phyloP scores from a whole-genome alignment of 2,329 filamentous ascomycete genomes.

The Cladophialophora exuberans region DNA sequence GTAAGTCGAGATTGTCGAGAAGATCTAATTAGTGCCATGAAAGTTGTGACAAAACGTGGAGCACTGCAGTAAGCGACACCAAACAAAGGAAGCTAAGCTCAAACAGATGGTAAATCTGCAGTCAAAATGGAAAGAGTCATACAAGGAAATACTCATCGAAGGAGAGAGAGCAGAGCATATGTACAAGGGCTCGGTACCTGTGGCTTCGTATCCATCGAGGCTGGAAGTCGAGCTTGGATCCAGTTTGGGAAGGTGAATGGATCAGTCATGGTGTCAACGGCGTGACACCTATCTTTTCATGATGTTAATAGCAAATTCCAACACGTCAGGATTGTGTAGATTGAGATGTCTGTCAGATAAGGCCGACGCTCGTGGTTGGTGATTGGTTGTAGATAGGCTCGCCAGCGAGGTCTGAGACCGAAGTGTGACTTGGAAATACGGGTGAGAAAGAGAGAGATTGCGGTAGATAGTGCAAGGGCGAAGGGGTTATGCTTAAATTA shows the following conservation, averaged over 20 bases:
- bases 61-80: background rate
- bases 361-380: background rate
- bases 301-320: slow-evolving; percentile 7
- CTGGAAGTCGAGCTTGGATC: background rate
- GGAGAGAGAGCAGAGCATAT: background rate
- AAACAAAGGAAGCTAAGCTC: background rate
- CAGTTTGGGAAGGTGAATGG: background rate
- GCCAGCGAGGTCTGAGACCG: background rate
- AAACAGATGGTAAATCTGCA: background rate
- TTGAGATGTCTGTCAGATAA: background rate
- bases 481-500: slow-evolving; percentile 3
- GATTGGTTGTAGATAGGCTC: slow-evolving; percentile 13
- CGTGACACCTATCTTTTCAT: slow-evolving; percentile 9
- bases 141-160: too few relatives aligned
- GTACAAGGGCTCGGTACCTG: background rate
- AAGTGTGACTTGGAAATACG: too few relatives aligned
- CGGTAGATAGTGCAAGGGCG: too few relatives aligned
- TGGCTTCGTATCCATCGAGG: background rate
- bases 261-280: background rate
- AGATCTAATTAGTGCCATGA: background rate
- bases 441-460: too few relatives aligned
- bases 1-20: background rate
- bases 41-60: too few relatives aligned
- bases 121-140: too few relatives aligned
- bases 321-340: slow-evolving; percentile 2